Evolutionary conservation across 441 rosid species (phyloP).

Genomic region (Codiaeum variegatum): DNA sequence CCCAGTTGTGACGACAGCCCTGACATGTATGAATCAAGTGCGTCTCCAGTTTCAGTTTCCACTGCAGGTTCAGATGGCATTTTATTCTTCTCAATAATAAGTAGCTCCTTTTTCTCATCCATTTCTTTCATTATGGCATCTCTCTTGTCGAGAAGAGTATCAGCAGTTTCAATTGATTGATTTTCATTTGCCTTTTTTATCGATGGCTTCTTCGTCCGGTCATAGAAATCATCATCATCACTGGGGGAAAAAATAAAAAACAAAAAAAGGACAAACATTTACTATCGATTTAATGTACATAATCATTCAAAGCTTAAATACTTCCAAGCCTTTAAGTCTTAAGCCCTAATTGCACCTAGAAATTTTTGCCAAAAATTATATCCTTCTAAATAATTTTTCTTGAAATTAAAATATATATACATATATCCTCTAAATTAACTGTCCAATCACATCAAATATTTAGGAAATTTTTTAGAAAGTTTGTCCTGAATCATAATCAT

Average conservation of each 20-base stretch:
- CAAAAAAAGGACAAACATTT: conserved; percentile 18
- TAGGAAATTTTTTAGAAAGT: neutral
- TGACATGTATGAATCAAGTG: conserved; percentile 90
- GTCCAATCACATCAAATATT: neutral
- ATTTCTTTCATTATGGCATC: conserved; percentile 61
- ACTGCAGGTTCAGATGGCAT: conserved; percentile 41
- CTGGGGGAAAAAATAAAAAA: too few relatives aligned
- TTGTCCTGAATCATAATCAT: neutral
- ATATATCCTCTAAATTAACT: neutral
- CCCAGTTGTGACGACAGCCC: conserved; percentile 89
- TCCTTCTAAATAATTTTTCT: neutral
- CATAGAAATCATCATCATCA: conserved; percentile 95
- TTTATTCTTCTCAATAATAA: conserved; percentile 61
- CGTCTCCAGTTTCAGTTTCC: conserved; percentile 63
- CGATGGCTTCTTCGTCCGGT: conserved; percentile 76
- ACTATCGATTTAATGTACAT: conserved; percentile 9
- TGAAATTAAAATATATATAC: neutral
- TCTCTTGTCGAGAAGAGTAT: conserved; percentile 85
- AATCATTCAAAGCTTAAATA: neutral
- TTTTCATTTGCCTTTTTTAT: conserved; percentile 47
- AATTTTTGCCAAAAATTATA: neutral
- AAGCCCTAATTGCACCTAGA: neutral
- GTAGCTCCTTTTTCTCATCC: conserved; percentile 49
- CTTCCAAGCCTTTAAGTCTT: neutral
- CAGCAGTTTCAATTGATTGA: conserved; percentile 79